These are phyloP conservation scores for Glonium stellatum DNA, from an alignment of 495 filamentous ascomycete species.

Conservation along the genomic window DNA sequence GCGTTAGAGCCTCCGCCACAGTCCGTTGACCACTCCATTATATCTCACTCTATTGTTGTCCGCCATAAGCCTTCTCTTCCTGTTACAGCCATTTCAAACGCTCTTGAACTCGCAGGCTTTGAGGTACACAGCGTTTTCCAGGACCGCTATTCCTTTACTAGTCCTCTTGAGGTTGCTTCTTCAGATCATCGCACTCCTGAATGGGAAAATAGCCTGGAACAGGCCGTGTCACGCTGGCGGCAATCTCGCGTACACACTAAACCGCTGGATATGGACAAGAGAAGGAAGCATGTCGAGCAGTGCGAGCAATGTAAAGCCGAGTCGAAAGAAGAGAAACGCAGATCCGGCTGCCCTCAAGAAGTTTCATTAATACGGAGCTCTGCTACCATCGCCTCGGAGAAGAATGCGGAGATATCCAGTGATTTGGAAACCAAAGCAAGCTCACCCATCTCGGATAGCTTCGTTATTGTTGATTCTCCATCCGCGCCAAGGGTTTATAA, in stretches of 20 bases:
- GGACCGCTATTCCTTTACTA: slow-evolving; percentile 1
- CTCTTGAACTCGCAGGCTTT: slow-evolving; percentile 26
- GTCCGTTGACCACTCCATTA: slow-evolving; percentile 51
- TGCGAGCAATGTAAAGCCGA: slow-evolving; percentile 26
- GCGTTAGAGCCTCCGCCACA: slow-evolving; percentile 36
- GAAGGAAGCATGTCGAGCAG: slow-evolving; percentile 22
- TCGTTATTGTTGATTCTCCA: slow-evolving; percentile 16
- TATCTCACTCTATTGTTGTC: slow-evolving; percentile 49
- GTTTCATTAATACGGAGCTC: slow-evolving; percentile 1
- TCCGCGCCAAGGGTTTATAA: slow-evolving; percentile 25
- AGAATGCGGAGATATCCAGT: background rate
- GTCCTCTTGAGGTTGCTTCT: slow-evolving; percentile 12
- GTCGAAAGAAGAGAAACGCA: slow-evolving; percentile 5
- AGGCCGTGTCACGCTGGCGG: slow-evolving; percentile 23
- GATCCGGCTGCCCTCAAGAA: background rate
- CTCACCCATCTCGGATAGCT: slow-evolving; percentile 6
- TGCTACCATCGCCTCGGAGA: slow-evolving; percentile 2
- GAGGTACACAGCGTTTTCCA: slow-evolving; percentile 32
- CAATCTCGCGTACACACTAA: background rate
- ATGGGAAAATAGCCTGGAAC: slow-evolving; percentile 27
- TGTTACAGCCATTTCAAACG: slow-evolving; percentile 20
- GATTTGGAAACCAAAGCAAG: background rate
- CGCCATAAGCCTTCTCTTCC: slow-evolving; percentile 23
- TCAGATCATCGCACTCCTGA: slow-evolving; percentile 7
- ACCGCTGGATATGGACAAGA: slow-evolving; percentile 14